Conservation (phyloP, 257 asterid genomes). For the Ballota nigra region DNA sequence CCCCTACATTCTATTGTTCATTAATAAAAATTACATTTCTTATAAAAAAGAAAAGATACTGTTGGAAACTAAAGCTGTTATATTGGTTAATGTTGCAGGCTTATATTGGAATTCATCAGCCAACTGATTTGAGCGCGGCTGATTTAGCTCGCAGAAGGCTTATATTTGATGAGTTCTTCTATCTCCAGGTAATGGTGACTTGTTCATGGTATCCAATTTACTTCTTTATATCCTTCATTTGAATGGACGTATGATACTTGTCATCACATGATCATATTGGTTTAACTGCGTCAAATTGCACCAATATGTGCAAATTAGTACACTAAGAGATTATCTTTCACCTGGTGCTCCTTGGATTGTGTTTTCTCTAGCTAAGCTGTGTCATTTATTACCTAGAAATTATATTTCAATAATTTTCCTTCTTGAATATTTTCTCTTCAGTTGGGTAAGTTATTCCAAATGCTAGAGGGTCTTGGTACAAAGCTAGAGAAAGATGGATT, state of each 20-base stretch:
- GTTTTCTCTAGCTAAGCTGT: neutral
- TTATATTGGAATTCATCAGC: constrained; percentile 89
- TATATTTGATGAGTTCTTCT: constrained; percentile 94
- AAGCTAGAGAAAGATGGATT: constrained; percentile 70
- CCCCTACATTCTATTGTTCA: neutral
- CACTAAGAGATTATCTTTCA: neutral
- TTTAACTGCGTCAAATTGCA: neutral
- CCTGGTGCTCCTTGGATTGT: neutral
- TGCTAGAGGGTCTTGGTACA: constrained; percentile 90
- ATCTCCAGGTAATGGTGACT: constrained; percentile 69
- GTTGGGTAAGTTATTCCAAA: constrained; percentile 87
- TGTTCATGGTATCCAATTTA: neutral
- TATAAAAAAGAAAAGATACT: neutral
- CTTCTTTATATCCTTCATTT: neutral
- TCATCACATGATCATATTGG: neutral
- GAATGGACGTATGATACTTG: neutral
- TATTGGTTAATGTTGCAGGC: constrained; percentile 54
- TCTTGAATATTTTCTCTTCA: constrained; percentile 25
- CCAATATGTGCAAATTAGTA: neutral
- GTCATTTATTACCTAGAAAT: neutral
- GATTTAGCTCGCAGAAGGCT: constrained; percentile 93
- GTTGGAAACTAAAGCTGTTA: constrained; percentile 9
- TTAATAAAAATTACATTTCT: neutral
- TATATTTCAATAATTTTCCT: neutral
- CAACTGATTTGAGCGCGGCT: constrained; percentile 62